These are phyloP conservation scores for Penicillium sp. DNA, from an alignment of 2,329 filamentous ascomycete genomes.

Conservation along the genomic window DNA sequence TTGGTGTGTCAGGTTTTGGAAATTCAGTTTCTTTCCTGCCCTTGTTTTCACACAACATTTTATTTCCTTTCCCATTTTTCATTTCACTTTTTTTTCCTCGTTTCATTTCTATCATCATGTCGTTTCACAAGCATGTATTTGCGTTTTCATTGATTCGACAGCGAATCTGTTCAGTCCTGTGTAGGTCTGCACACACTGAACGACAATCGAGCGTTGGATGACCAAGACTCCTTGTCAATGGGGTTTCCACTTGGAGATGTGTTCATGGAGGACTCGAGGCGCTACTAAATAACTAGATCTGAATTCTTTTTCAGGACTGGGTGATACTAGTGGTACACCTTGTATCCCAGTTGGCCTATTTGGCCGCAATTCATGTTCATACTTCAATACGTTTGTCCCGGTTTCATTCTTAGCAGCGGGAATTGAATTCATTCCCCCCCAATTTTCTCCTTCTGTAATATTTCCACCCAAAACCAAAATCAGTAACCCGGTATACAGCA, in stretches of 20 bases:
- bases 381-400: conserved; percentile 14
- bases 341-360: not conserved
- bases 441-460: not conserved
- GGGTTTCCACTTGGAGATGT: no score
- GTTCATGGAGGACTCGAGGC: no score
- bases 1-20: not conserved
- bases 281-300: no score
- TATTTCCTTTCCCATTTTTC: conserved; percentile 10
- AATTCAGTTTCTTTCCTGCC: conserved; percentile 6
- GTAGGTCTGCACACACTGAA: no score
- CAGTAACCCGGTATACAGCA: not conserved
- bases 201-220: no score
- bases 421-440: conserved; percentile 11
- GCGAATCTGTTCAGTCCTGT: no score
- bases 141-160: no score
- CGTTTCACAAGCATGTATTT: not conserved
- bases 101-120: not conserved
- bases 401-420: conserved; percentile 18
- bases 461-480: not conserved
- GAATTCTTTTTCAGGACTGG: no score
- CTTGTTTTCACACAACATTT: conserved; percentile 17
- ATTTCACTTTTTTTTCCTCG: conserved; percentile 4
- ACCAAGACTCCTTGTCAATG: no score
- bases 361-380: conserved; percentile 1
- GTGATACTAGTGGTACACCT: not conserved